Evolutionary conservation across 2,329 filamentous ascomycete species (phyloP).

Genomic region (Xylaria polymorpha): DNA sequence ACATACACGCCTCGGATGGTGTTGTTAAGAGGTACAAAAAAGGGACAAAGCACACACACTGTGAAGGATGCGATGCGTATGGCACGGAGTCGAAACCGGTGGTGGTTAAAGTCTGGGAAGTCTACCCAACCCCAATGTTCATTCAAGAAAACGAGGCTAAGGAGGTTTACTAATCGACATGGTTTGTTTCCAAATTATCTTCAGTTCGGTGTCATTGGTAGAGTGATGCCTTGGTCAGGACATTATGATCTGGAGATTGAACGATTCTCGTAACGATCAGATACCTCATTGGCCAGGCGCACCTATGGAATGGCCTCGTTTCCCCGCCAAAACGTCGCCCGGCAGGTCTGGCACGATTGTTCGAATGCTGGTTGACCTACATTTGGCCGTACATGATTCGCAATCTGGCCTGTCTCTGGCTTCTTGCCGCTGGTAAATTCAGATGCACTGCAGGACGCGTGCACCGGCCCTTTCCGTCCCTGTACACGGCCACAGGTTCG

Average conservation of each 20-base stretch:
- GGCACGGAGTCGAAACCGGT: slow-evolving; percentile 17
- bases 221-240: slow-evolving; percentile 9
- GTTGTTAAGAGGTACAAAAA: slow-evolving; percentile 23
- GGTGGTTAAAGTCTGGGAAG: slow-evolving; percentile 9
- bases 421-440: slow-evolving; percentile 15
- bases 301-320: slow-evolving; percentile 8
- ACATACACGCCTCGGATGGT: slow-evolving; percentile 21
- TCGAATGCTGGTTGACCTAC: slow-evolving; percentile 29
- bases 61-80: slow-evolving; percentile 22
- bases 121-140: slow-evolving; percentile 17
- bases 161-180: slow-evolving; percentile 1
- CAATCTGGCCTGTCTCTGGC: slow-evolving; percentile 6
- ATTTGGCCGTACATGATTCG: slow-evolving; percentile 32
- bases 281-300: slow-evolving; percentile 16
- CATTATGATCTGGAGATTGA: slow-evolving; percentile 21
- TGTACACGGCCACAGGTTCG: slow-evolving; percentile 22
- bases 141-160: slow-evolving; percentile 24
- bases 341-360: slow-evolving; percentile 26
- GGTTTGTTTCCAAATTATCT: slow-evolving; percentile 9
- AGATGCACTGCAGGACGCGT: slow-evolving; percentile 20
- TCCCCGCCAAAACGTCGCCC: slow-evolving; percentile 7
- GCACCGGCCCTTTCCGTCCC: slow-evolving; percentile 9
- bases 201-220: slow-evolving; percentile 11
- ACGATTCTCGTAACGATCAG: slow-evolving; percentile 19
- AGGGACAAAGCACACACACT: slow-evolving; percentile 28